These are phyloP conservation scores for Rhodotorula sphaerocarpa DNA, from an alignment of 768 basidiomycete genomes.

Conservation along the genomic window DNA sequence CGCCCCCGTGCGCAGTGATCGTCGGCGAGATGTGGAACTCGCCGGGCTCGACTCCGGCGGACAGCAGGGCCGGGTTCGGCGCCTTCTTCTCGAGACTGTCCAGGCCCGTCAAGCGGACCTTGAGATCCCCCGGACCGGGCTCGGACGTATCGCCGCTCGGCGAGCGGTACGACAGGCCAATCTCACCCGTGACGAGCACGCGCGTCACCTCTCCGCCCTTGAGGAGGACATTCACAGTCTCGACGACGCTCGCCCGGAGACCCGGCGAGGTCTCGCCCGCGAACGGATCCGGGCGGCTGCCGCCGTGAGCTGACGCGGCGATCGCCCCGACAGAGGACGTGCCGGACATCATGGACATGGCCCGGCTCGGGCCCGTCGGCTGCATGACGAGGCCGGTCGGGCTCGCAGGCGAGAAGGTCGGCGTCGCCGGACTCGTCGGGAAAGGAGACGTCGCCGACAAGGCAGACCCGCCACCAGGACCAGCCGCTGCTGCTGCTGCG, in stretches of 20 bases:
- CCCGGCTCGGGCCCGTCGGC: conserved; percentile 4
- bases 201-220: conserved; percentile 41
- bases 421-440: neutral
- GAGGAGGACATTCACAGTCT: conserved; percentile 46
- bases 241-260: conserved; percentile 43
- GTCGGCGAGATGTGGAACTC: conserved; percentile 43
- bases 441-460: neutral
- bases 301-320: neutral
- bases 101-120: conserved; percentile 43
- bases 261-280: conserved; percentile 34
- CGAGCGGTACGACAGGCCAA: conserved; percentile 38
- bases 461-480: conserved; percentile 3
- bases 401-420: neutral
- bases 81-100: conserved; percentile 47
- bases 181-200: conserved; percentile 46
- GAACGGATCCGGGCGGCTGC: conserved; percentile 31
- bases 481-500: neutral
- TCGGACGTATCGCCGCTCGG: conserved; percentile 1
- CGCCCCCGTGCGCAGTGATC: conserved; percentile 23
- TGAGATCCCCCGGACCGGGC: conserved; percentile 23
- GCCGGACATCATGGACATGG: conserved; percentile 33
- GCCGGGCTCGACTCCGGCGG: conserved; percentile 40
- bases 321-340: conserved; percentile 23
- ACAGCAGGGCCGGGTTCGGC: conserved; percentile 45
- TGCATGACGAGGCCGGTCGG: neutral